Evolutionary conservation across 306 rosid genomes (phyloP).

Genomic region (Hippophae tibetana): DNA sequence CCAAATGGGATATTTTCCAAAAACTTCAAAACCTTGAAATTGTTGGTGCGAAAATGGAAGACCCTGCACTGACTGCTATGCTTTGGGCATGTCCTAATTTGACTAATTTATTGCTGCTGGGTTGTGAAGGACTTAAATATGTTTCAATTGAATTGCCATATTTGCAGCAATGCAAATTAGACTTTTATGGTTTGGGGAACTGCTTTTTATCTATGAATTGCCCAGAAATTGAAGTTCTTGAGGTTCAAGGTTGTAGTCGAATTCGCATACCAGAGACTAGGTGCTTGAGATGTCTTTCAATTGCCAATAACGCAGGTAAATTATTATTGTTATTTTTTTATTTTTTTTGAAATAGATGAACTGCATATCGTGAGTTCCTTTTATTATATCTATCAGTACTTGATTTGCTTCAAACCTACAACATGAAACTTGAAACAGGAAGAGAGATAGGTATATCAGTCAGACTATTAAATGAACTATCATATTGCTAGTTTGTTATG

Average conservation of each 20-base stretch:
- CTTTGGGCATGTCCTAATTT: constrained; percentile 60
- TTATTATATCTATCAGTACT: neutral
- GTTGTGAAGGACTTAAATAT: constrained; percentile 68
- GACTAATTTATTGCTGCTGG: constrained; percentile 62
- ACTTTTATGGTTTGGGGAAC: constrained; percentile 80
- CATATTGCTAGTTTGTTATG: too few relatives aligned
- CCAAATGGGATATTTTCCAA: constrained; percentile 64
- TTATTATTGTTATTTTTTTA: neutral
- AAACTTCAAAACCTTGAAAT: constrained; percentile 71
- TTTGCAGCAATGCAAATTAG: constrained; percentile 72
- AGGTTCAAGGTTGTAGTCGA: constrained; percentile 96
- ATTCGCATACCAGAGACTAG: constrained; percentile 56
- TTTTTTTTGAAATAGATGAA: neutral
- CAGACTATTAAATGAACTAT: too few relatives aligned
- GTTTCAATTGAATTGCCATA: constrained; percentile 53
- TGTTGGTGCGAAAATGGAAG: constrained; percentile 72
- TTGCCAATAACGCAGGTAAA: constrained; percentile 74
- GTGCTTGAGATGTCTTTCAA: constrained; percentile 52
- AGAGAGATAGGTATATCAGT: too few relatives aligned
- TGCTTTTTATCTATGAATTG: constrained; percentile 51
- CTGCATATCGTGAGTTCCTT: neutral
- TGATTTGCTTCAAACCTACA: neutral
- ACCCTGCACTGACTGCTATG: constrained; percentile 39
- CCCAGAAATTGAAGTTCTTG: constrained; percentile 65
- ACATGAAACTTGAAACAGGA: neutral